Evolutionary conservation across 2,329 filamentous ascomycete species (phyloP), one percentile per base, ranked within the genome.

Genomic region (Dryadomyces quercus-mongolicae): DNA sequence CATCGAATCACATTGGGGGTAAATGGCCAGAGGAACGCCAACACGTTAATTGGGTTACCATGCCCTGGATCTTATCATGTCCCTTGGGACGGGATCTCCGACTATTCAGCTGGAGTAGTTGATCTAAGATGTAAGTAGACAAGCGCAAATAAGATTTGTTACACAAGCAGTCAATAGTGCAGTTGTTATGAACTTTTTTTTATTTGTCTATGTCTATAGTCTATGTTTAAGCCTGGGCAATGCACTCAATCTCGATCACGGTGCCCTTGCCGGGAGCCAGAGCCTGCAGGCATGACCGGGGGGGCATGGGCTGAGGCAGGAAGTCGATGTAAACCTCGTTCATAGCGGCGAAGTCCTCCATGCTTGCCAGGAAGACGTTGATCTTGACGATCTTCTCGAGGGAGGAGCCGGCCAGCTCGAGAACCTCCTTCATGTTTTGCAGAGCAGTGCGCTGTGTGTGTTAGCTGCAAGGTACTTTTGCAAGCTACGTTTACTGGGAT

Each of bases 201-300:
- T 53, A 36, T 45, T 51, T 36, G 15, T 21, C 44, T 36, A 51
- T 34, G 12, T 20, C 46, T 45, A 20, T 36, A 25, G 25, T 31
- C 25, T 31, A 31, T 49, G 52, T 47, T 25, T 52, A 56, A 16
- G 82, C 76, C 54, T 85, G 74, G 55, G 88, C 88, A 73, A 92
- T 86, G 66, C 83, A 87, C 77, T 95, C 89, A 66, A 95, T 92
- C 76, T 95, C 90, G 20, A 95, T 84, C 55, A 88, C 84, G 42
- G 90, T 89, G 53, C 84, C 83, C 75, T 91, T 88, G 56, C 89
- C 89, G 57, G 95, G 77, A 62, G 87, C 81, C 76, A 92, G 89
- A 58, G 93, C 90, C 6, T 89, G 88, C 54, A 95, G 87, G 66
- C 89, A 95, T 71, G 84, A 89, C 60, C 88, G 80, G 21, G 88